A percentile compares a stretch with the other conserved stretches of the same genome.
These are phyloP conservation scores for Acanthamoeba triangularis DNA, from an alignment of 208 protist species.

Conservation along the genomic window DNA sequence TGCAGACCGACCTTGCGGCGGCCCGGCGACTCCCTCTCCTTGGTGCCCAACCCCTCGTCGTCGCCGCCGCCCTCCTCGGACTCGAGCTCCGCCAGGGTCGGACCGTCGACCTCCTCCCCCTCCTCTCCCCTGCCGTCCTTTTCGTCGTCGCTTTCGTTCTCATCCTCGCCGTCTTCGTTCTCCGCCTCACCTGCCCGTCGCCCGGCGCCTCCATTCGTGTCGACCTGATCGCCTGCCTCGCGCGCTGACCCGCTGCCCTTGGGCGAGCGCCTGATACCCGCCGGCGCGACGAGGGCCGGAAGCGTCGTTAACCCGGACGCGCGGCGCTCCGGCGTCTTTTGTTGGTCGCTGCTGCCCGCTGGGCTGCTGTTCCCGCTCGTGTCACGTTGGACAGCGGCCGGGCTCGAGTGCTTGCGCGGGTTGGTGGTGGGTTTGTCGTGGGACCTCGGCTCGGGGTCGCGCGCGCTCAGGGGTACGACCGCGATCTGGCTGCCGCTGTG, in stretches of 20 bases:
- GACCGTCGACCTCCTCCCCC: neutral
- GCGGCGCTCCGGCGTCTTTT: too few species aligned
- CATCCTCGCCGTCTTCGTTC: neutral
- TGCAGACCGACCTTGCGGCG: slow-evolving; percentile 10
- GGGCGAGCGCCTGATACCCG: neutral
- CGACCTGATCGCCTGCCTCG: neutral
- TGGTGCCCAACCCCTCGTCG: neutral
- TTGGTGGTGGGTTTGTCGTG: too few species aligned
- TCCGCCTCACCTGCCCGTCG: neutral
- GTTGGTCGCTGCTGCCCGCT: too few species aligned
- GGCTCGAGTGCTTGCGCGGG: too few species aligned
- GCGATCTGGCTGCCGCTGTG: too few species aligned
- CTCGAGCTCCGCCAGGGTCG: too few species aligned
- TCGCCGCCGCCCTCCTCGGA: too few species aligned
- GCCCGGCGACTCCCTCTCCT: neutral
- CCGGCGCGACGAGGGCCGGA: too few species aligned
- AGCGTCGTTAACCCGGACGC: too few species aligned
- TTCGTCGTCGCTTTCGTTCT: neutral
- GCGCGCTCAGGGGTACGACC: neutral
- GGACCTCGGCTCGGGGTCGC: neutral
- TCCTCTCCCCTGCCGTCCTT: neutral
- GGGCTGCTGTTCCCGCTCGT: too few species aligned
- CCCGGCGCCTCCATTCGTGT: neutral
- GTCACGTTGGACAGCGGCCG: too few species aligned
- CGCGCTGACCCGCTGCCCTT: neutral